phyloP scores from a whole-genome alignment of 1,284 basidiomycete species.

The Cerrena zonata region DNA sequence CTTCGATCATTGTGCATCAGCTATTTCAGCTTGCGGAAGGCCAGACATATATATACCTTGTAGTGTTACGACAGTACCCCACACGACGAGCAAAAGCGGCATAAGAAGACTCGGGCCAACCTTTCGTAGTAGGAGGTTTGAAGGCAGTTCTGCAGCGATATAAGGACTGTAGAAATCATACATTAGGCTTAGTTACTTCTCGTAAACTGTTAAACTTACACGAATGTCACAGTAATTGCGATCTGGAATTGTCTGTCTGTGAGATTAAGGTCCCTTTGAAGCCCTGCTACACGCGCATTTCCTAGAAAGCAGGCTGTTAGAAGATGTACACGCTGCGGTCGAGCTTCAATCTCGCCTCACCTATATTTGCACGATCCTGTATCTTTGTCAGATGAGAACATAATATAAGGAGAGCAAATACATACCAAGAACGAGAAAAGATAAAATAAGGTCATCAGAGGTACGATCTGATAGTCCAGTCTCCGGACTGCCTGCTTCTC shows the following conservation, averaged over 20 bases:
- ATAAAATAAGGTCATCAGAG: not conserved
- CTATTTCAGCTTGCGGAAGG: not conserved
- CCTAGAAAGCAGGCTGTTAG: not conserved
- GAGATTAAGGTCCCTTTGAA: conserved; percentile 52
- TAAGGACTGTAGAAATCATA: no score
- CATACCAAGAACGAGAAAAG: conserved; percentile 4
- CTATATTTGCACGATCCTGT: not conserved
- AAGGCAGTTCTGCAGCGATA: conserved; percentile 53
- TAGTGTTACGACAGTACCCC: conserved; percentile 51
- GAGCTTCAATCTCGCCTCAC: not conserved
- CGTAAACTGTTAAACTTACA: no score
- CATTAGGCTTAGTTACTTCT: no score
- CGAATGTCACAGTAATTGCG: conserved; percentile 59
- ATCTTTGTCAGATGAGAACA: not conserved
- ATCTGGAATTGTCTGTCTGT: conserved; percentile 61
- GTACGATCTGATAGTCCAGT: not conserved
- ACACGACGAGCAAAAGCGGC: conserved; percentile 49
- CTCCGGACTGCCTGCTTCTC: not conserved
- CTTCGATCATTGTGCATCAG: conserved; percentile 24
- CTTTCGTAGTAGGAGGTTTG: conserved; percentile 48
- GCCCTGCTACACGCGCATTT: not conserved
- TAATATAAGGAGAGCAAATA: not conserved
- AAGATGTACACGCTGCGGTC: not conserved
- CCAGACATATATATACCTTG: conserved; percentile 37
- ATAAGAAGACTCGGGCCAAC: conserved; percentile 56